phyloP scores from a whole-genome alignment of 495 filamentous ascomycete species.

The Hyaloscypha variabilis region DNA sequence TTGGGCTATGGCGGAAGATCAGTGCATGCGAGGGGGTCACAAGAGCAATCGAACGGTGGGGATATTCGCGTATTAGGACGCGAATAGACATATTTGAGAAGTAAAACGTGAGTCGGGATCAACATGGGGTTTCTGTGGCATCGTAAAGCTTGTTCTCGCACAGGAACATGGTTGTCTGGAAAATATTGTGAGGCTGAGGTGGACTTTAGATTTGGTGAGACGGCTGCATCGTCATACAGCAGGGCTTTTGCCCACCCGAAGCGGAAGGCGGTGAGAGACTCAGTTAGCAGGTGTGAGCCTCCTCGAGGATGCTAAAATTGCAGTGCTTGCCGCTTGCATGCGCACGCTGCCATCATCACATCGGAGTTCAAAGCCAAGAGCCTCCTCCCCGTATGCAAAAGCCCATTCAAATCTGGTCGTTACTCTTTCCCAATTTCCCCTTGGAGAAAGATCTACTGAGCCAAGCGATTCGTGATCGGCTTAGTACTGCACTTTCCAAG shows the following conservation, averaged over 20 bases:
- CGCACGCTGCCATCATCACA: no score
- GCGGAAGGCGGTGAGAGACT: background rate
- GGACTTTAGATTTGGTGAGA: conserved; percentile 2
- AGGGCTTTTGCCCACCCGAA: background rate
- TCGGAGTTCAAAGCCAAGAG: no score
- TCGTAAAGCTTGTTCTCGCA: conserved; percentile 12
- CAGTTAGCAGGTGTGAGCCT: background rate
- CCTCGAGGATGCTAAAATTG: no score
- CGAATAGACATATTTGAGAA: conserved; percentile 50
- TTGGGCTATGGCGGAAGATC: conserved; percentile 74
- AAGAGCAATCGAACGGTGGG: conserved; percentile 83
- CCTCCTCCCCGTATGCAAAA: no score
- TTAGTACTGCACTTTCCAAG: no score
- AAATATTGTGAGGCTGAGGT: background rate
- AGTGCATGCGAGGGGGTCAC: conserved; percentile 76
- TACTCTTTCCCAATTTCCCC: no score
- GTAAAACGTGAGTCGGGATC: background rate
- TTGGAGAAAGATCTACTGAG: no score
- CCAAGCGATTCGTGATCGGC: no score
- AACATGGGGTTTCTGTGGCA: conserved; percentile 20
- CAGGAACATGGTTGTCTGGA: background rate
- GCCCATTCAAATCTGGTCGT: no score
- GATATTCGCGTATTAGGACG: conserved; percentile 74
- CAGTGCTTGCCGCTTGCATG: no score
- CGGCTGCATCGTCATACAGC: background rate